Percentiles rank a stretch among this genome's conserved stretches.
Evolutionary conservation across 768 basidiomycete genomes (phyloP).

Genomic region (Favolaschia claudopus): DNA sequence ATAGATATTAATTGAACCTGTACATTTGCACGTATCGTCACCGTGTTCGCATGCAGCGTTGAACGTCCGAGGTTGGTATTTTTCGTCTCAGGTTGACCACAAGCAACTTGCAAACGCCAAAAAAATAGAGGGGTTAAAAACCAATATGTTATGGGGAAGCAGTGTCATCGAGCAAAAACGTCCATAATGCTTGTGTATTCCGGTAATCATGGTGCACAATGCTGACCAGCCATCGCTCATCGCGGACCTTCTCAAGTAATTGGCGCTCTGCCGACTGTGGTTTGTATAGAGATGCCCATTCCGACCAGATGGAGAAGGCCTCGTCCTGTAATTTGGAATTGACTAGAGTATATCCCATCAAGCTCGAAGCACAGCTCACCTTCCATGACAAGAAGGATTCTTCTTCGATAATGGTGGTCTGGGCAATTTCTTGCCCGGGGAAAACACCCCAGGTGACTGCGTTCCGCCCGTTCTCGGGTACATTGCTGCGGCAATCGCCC

Average conservation of each 20-base stretch:
- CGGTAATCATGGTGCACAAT: constrained; percentile 95
- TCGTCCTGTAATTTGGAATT: constrained; percentile 70
- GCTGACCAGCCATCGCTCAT: constrained; percentile 88
- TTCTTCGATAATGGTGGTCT: constrained; percentile 95
- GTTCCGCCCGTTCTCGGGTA: constrained; percentile 80
- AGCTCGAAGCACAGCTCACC: constrained; percentile 50
- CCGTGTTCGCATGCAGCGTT: too few species aligned
- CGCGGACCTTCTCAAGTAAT: constrained; percentile 74
- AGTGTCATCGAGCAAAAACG: constrained; percentile 68
- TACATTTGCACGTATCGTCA: too few species aligned
- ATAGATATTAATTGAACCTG: neutral
- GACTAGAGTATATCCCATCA: constrained; percentile 1
- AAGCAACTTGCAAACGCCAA: too few species aligned
- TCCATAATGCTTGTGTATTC: constrained; percentile 79
- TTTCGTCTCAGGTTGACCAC: too few species aligned
- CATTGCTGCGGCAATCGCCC: constrained; percentile 85
- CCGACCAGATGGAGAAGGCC: constrained; percentile 94
- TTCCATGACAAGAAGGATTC: constrained; percentile 98
- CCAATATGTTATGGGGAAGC: too few species aligned
- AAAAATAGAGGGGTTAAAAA: too few species aligned
- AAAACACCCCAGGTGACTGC: constrained; percentile 99
- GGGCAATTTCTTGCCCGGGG: constrained; percentile 93
- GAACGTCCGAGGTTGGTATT: too few species aligned
- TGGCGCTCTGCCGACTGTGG: constrained; percentile 75
- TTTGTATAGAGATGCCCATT: constrained; percentile 91